phyloP scores from a whole-genome alignment of 2,329 filamentous ascomycete genomes.

The Colletotrichum noveboracense region DNA sequence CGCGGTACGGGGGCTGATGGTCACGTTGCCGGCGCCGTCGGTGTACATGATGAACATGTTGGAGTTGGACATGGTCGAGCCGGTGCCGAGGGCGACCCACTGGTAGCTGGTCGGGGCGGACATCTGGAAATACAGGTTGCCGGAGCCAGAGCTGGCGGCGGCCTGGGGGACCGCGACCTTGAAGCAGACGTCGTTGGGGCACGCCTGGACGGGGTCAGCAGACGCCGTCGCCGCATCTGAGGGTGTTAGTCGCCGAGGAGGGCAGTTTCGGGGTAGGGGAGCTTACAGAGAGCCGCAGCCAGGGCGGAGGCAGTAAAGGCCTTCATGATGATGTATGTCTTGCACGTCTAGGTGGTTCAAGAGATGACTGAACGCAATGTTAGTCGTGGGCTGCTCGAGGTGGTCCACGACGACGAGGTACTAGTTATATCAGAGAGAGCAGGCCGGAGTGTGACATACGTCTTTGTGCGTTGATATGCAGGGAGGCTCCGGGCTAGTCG shows the following conservation, averaged over 20 bases:
- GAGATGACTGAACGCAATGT: background rate
- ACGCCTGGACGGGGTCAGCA: constrained; percentile 38
- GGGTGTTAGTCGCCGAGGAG: fast-evolving
- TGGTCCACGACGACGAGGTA: background rate
- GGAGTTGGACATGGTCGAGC: constrained; percentile 57
- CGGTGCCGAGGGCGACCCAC: constrained; percentile 67
- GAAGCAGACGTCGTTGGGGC: constrained; percentile 56
- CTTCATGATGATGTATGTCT: constrained; percentile 7
- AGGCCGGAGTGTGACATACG: background rate
- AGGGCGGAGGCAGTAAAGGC: constrained; percentile 9
- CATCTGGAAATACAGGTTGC: constrained; percentile 67
- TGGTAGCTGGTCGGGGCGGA: constrained; percentile 54
- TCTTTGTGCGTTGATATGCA: background rate
- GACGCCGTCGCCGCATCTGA: constrained; percentile 31
- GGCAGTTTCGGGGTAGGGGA: background rate
- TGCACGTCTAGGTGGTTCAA: background rate
- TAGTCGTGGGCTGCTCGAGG: background rate
- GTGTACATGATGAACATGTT: constrained; percentile 70
- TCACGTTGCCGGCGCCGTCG: constrained; percentile 63
- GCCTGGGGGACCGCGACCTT: constrained; percentile 58
- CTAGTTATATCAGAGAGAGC: background rate
- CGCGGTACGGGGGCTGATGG: constrained; percentile 61
- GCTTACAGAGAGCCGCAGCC: constrained; percentile 14
- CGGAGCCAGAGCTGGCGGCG: constrained; percentile 51
- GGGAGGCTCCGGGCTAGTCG: background rate